Conservation (phyloP, 495 filamentous ascomycete genomes). For the Lophiotrema nucula region DNA sequence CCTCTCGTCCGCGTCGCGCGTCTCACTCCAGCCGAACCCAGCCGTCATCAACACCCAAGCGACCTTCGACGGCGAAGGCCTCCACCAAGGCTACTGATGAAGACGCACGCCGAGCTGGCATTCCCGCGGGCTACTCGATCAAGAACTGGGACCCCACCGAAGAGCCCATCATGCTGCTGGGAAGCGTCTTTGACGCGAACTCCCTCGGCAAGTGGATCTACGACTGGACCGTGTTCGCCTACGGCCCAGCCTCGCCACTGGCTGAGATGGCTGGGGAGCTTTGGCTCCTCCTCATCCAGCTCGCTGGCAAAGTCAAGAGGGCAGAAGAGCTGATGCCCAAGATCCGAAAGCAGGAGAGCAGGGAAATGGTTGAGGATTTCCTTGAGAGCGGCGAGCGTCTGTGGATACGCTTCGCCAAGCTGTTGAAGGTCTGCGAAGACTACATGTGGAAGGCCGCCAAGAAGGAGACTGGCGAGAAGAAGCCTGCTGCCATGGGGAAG, state of each 20-base stretch:
- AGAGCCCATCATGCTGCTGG: slow-evolving; percentile 87
- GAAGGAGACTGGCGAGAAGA: slow-evolving; percentile 58
- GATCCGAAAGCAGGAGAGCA: slow-evolving; percentile 68
- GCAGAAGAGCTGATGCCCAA: slow-evolving; percentile 77
- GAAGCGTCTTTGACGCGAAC: slow-evolving; percentile 96
- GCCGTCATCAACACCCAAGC: slow-evolving; percentile 28
- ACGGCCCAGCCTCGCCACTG: slow-evolving; percentile 81
- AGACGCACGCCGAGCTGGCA: slow-evolving; percentile 75
- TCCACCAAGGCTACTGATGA: slow-evolving; percentile 76
- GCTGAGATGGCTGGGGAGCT: slow-evolving; percentile 91
- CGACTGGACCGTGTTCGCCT: slow-evolving; percentile 96
- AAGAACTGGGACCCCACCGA: slow-evolving; percentile 99
- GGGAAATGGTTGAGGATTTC: slow-evolving; percentile 86
- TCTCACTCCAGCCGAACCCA: slow-evolving; percentile 36
- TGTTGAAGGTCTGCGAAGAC: slow-evolving; percentile 86
- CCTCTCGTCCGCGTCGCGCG: slow-evolving; percentile 40
- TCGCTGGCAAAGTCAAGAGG: slow-evolving; percentile 94
- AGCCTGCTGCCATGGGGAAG: slow-evolving; percentile 76
- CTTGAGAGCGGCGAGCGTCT: slow-evolving; percentile 86
- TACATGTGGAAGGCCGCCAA: slow-evolving; percentile 85
- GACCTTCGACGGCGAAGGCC: slow-evolving; percentile 34
- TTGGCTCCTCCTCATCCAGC: slow-evolving; percentile 91
- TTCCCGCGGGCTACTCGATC: slow-evolving; percentile 88
- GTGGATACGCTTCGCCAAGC: slow-evolving; percentile 78
- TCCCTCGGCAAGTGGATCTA: slow-evolving; percentile 98